These are phyloP conservation scores for Kuraishia hungarica DNA, from an alignment of 805 yeast genomes.

Conservation along the genomic window DNA sequence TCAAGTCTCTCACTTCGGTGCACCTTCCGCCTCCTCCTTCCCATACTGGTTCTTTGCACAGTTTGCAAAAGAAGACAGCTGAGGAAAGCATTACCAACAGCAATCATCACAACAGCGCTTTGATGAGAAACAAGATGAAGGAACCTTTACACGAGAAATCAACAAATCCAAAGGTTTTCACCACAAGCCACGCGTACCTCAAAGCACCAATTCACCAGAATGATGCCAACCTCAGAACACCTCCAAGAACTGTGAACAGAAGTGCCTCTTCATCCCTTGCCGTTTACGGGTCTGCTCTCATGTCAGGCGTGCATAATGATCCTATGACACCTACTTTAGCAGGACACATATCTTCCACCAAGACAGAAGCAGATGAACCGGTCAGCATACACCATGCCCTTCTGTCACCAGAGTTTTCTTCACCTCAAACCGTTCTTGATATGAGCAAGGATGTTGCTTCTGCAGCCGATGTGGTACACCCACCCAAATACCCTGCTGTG, in stretches of 20 bases:
- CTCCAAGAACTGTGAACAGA: constrained; percentile 1
- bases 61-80: neutral
- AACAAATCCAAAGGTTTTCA: neutral
- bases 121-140: neutral
- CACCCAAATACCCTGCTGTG: constrained; percentile 2
- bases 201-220: neutral
- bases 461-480: constrained; percentile 1
- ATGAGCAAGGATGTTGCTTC: neutral
- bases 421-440: constrained; percentile 30
- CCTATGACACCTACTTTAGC: neutral
- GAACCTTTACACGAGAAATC: neutral
- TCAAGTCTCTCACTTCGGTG: constrained; percentile 6
- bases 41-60: neutral
- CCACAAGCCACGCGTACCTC: neutral
- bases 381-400: constrained; percentile 5
- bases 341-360: neutral
- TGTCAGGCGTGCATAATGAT: neutral
- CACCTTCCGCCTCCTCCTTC: constrained; percentile 6
- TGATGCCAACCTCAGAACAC: neutral
- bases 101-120: neutral
- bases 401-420: constrained; percentile 34
- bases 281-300: neutral
- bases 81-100: neutral
- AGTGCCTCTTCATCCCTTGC: neutral
- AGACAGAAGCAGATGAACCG: neutral